Percentiles rank a stretch among this genome's conserved stretches.
Conservation (phyloP, 2,329 filamentous ascomycete genomes). For the Alternaria atra region DNA sequence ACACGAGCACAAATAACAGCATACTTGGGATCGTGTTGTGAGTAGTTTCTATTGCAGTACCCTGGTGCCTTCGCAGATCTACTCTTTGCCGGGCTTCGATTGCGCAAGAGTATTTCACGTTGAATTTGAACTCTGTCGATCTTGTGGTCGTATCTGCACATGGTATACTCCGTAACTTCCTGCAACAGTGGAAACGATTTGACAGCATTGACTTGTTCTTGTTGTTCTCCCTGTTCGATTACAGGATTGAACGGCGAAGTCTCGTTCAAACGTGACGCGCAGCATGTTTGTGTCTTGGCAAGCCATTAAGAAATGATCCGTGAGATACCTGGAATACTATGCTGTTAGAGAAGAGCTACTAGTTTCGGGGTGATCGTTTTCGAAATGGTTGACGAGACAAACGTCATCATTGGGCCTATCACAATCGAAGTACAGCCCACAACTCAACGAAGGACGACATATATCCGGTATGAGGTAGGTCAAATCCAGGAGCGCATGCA, state of each 20-base stretch:
- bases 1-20: background rate
- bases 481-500: background rate
- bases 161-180: background rate
- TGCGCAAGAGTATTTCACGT: background rate
- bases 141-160: background rate
- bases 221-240: background rate
- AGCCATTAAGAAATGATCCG: background rate
- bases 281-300: background rate
- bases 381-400: background rate
- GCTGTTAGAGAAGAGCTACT: background rate
- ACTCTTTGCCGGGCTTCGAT: background rate
- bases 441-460: background rate
- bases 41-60: background rate
- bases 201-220: background rate
- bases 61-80: background rate
- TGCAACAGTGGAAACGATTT: background rate
- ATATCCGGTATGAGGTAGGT: background rate
- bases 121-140: background rate
- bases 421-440: background rate
- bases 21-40: background rate
- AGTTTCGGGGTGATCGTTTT: background rate
- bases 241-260: background rate
- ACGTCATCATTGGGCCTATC: background rate
- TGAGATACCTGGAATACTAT: background rate
- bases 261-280: background rate